Evolutionary conservation across 345 rosid genomes (phyloP).

Genomic region (Xanthoceras sorbifolium): DNA sequence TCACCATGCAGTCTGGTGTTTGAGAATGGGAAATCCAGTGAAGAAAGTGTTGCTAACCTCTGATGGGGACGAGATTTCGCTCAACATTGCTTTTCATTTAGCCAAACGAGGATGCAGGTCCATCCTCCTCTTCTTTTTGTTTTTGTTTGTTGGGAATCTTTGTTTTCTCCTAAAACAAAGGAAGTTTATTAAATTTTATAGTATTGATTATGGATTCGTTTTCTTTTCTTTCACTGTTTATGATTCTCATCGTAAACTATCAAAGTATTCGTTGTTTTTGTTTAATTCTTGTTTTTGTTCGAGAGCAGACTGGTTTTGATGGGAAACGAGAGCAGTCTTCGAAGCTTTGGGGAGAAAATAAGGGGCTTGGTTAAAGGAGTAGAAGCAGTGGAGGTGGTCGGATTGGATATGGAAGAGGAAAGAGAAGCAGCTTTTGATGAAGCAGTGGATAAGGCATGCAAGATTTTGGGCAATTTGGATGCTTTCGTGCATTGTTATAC

Average conservation of each 20-base stretch:
- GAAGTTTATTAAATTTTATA: not conserved
- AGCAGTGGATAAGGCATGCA: conserved; percentile 77
- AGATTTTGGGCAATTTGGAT: conserved; percentile 58
- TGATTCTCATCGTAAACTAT: no score
- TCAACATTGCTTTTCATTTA: conserved; percentile 64
- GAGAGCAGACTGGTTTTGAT: conserved; percentile 68
- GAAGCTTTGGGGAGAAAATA: conserved; percentile 47
- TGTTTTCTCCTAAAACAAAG: conserved; percentile 12
- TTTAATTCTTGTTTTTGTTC: not conserved
- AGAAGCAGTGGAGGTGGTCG: conserved; percentile 55
- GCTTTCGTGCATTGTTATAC: conserved; percentile 71
- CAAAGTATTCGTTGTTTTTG: no score
- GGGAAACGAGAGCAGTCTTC: conserved; percentile 64
- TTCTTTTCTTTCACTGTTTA: no score
- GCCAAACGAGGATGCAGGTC: conserved; percentile 87
- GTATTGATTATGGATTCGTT: not conserved
- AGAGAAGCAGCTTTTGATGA: conserved; percentile 53
- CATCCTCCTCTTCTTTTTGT: not conserved
- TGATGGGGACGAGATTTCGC: conserved; percentile 73
- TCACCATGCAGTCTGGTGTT: not conserved
- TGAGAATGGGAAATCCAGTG: conserved; percentile 43
- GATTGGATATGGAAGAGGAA: conserved; percentile 78
- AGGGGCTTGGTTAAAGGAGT: conserved; percentile 38
- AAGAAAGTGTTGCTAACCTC: conserved; percentile 85
- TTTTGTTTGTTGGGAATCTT: not conserved